Evolutionary conservation across 768 basidiomycete species (phyloP), one percentile per base, ranked within the genome.

Genomic region (Gymnopilus junonius): DNA sequence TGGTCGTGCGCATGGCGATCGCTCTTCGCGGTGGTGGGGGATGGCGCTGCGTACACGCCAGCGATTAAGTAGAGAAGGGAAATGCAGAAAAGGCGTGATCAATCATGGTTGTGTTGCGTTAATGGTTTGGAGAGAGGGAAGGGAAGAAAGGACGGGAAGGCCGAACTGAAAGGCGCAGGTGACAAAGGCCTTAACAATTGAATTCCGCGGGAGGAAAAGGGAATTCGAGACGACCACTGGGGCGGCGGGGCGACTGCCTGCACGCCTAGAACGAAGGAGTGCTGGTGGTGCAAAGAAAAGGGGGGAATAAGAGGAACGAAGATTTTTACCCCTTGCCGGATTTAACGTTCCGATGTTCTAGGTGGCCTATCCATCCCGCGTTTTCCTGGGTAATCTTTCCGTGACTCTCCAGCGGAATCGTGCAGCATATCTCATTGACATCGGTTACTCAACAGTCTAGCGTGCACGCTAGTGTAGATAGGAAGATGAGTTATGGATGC

Each of bases 251-350:
- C 48, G 48, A n/a, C 11, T 32, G 48, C 48, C 48, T 51, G 48
- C 48, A 51, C 48, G 48, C 48, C 48, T 14, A 20, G 29, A 29
- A 51, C 29, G 48, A n/a, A n/a, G n/a, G n/a, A n/a, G 48, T 51
- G 48, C 48, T 51, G 48, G 48, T 31, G 48, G 48, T 51, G 48
- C 48, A 51, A 51, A 32, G n/a, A 29, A 51, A 51, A 51, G 48
- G 29, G 48, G 48, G 29, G 20, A 20, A n/a, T 10, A 20, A 51
- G 10, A 32, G 27, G n/a, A 27, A n/a, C 4, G n/a, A 32, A 20
- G 29, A 31, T 51, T 51, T 51, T 4, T 31, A 29, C 48, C 29
- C 48, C 40, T 42, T 12, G 14, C 40, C 31, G 48, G 48, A 29
- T 32, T 51, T 51, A 51, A 51, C 29, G n/a, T 51, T 29, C 31